Evolutionary conservation across 768 basidiomycete species (phyloP), one percentile per base, ranked within the genome.

Genomic region (Mycena crocata): DNA sequence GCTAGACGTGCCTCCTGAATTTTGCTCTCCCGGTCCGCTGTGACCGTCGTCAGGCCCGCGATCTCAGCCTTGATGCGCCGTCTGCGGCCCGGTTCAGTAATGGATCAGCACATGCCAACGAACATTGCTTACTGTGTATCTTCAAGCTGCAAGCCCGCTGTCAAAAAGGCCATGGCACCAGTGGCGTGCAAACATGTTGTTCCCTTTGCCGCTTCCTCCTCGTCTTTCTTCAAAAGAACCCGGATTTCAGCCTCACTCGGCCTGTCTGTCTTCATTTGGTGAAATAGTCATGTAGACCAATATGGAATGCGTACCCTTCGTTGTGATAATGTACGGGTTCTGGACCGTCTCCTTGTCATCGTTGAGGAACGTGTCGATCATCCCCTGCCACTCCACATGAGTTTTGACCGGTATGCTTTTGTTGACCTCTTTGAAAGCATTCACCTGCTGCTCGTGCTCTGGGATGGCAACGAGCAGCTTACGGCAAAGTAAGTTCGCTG

Each of bases 401-500:
- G 12, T 9, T 21, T 61, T 48, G 7, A 31, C 17, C n/a, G 12
- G n/a, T n/a, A n/a, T n/a, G n/a, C n/a, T n/a, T n/a, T 30, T 2
- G 51, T 49, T 21, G 52, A 61, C 4, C 37, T 52, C 9, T 21
- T 32, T 14, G n/a, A 67, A n/a, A 0, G 42, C 23, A 6, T 57
- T 42, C 51, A 32, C 23, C 31, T 69, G 68, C 14, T 51, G 28
- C 19, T 51, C 48, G 15, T 52, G 40, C 39, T 61, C 63, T 23
- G 5, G 5, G 34, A 61, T 56, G 35, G 46, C 57, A 2, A 44
- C 51, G 6, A 65, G 66, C 10, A 75, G 57, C 49, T 79, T 81
- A 58, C 64, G 62, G 77, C 78, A 79, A 58, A 75, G 48, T 80
- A 76, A 12, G 68, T 67, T 44, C 79, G 78, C 14, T 78, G n/a